Conservation (phyloP, 2,329 filamentous ascomycete species). For the Fusarium penzigii region DNA sequence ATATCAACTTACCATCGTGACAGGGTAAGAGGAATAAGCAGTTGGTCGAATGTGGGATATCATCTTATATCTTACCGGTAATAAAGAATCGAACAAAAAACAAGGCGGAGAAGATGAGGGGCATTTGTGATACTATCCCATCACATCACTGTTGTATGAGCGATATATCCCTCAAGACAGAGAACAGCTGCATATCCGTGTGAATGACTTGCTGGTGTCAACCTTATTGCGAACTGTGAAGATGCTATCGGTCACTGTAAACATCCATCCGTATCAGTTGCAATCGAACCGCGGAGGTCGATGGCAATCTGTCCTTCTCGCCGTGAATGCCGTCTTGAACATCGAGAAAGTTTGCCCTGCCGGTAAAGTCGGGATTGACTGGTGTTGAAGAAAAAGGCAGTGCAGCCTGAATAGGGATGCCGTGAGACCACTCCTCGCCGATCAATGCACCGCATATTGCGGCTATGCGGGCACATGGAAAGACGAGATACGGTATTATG, state of each 20-base stretch:
- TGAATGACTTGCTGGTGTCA: not conserved
- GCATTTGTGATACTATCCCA: slow-evolving; percentile 7
- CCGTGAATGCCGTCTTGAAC: not conserved
- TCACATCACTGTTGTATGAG: slow-evolving; percentile 9
- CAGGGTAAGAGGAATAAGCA: not conserved
- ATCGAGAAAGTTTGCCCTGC: not conserved
- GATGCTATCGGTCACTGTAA: not conserved
- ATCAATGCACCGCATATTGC: not conserved
- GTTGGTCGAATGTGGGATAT: not conserved
- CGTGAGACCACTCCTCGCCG: not conserved
- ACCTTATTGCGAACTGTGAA: not conserved
- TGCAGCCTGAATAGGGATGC: not conserved
- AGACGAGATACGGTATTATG: not conserved
- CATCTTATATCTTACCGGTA: not conserved
- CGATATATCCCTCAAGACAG: slow-evolving; percentile 11
- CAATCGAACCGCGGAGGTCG: too few relatives aligned
- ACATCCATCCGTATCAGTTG: too few relatives aligned
- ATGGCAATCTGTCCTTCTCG: too few relatives aligned
- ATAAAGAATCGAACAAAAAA: slow-evolving; percentile 5
- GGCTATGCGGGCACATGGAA: not conserved
- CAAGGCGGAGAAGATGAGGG: not conserved
- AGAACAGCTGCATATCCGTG: not conserved
- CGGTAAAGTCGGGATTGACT: not conserved
- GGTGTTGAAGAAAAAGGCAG: not conserved
- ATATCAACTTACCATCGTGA: slow-evolving; percentile 17